phyloP scores from a whole-genome alignment of 495 filamentous ascomycete genomes.

The Aspergillus kassunensis region DNA sequence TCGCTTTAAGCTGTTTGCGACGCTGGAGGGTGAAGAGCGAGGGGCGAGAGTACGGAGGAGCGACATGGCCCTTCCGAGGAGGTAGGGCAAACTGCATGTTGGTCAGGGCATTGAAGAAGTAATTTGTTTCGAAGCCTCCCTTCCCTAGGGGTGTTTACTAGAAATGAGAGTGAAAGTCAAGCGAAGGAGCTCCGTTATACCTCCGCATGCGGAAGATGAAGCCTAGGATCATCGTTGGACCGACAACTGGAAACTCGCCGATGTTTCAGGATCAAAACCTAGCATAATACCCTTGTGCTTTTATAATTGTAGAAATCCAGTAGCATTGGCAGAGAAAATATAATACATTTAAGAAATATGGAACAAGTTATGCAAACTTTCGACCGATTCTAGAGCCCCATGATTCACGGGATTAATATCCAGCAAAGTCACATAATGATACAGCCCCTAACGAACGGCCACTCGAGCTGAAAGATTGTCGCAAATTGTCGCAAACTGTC shows the following conservation, averaged over 20 bases:
- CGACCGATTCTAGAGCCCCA: conserved; percentile 6
- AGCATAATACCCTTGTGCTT: not conserved
- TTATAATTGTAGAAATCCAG: conserved; percentile 1
- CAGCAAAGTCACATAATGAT: conserved; percentile 17
- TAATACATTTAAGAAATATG: conserved; percentile 26
- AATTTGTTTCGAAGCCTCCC: not conserved
- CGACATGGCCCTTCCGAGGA: conserved; percentile 72
- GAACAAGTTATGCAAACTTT: conserved; percentile 21
- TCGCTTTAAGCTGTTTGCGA: conserved; percentile 60
- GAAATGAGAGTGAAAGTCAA: not conserved
- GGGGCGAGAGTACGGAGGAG: conserved; percentile 58
- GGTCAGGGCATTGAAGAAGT: not conserved
- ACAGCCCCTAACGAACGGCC: conserved; percentile 27
- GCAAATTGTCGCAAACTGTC: conserved; percentile 5
- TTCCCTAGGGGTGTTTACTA: not conserved
- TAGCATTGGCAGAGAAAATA: conserved; percentile 23
- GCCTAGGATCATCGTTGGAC: conserved; percentile 21
- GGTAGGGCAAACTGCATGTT: conserved; percentile 91
- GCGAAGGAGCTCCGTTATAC: not conserved
- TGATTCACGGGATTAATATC: conserved; percentile 11
- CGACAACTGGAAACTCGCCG: conserved; percentile 5
- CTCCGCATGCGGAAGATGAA: conserved; percentile 21
- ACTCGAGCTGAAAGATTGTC: conserved; percentile 15
- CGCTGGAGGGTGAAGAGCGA: conserved; percentile 59
- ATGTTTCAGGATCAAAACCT: conserved; percentile 1